Evolutionary conservation across 805 yeast genomes (phyloP), one percentile per base, ranked within the genome.

Genomic region (Saccharomycopsis amapae): DNA sequence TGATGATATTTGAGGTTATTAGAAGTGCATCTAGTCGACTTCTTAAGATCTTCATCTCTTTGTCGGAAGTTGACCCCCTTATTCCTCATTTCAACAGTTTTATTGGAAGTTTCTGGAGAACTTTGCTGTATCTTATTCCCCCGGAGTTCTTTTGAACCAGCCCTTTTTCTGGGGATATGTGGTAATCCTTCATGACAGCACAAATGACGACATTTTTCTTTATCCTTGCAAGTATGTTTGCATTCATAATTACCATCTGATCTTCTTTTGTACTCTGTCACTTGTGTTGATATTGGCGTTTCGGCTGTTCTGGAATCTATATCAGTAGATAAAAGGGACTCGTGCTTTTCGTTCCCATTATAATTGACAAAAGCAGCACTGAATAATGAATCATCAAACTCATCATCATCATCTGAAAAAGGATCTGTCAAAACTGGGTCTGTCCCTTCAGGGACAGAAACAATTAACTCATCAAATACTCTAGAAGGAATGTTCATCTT

Each of bases 171-270:
- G 3, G 39, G 48, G 7, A 38, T 22, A 15, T 17, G 9, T 4
- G 15, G 19, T n/a, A 46, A 24, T 9, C 77, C 77, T 31, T 68
- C 71, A 33, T 67, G 64, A 47, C 78, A 73, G 42, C 78, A 73
- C 3, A 67, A 41, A 53, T 73, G 77, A 9, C 76, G 63, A 44
- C 77, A 73, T 0, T 33, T 54, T 1, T 53, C 36, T 46, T 62
- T 62, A 44, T 65, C 64, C 40, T 63, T 69, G 49, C 78, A 73
- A 3, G 56, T 40, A 51, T 73, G 78, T 34, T 62, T 57, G 46
- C 77, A 73, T 34, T 61, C 62, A 38, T 57, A 58, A 42, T 60
- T 62, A 1, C 67, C 70, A 45, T 64, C 61, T 5, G 53, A 17
- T 28, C 55, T 25, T 19, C 46, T 34, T 18, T 41, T 46, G 40